Base-by-base conservation (phyloP, 2,329 filamentous ascomycete genomes). In the Hirsutella rhossiliensis region DNA sequence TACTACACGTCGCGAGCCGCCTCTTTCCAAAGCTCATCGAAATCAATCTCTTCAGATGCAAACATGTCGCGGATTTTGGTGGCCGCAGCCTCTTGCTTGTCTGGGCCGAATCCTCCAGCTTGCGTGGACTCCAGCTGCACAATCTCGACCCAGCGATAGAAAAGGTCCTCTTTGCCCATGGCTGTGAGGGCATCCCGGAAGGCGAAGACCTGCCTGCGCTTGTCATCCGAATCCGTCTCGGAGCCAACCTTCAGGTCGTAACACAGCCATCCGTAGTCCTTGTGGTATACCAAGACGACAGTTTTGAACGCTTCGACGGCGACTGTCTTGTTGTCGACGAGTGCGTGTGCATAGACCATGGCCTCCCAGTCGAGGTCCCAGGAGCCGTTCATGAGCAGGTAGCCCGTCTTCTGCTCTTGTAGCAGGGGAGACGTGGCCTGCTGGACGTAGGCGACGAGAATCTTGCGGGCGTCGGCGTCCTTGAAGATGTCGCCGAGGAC, bases 61-160 rank as follows among this genome's bases (percentile, higher is more conserved):
- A 96, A 94, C 58, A 92, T 68, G 34, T 78, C 75, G 54, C 82
- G 78, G 41, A 89, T 85, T 63, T 88, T 81, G 50, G 77, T 67
- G 46, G 87, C 86, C 1, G 84, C 82, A 38, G 71, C 75, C 45
- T 76, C 69, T 63, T 94, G 87, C 55, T 79, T 75, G 57, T 88
- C 83, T 0, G 72, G 67, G 1, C 82, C 84, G 57, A 94, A 94
- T 0, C 85, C 86, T 17, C 82, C 86, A 0, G 87, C 84, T 52
- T 76, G 75, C 31, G 80, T 82, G 37, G 85, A 82, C 64, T 95
- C 88, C 56, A 80, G 94, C 64, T 96, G 88, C 41, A 96, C 80
- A 57, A 94, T 75, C 67, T 96, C 89, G 41, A 95, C 85, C 87
- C 88, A 95, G 44, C 83, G 78, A 66, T 85, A 95, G 66, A 96